Percentiles rank a stretch among this genome's conserved stretches.
These are phyloP conservation scores for Myotisia sp. DNA, from an alignment of 2,329 filamentous ascomycete species.

Conservation along the genomic window DNA sequence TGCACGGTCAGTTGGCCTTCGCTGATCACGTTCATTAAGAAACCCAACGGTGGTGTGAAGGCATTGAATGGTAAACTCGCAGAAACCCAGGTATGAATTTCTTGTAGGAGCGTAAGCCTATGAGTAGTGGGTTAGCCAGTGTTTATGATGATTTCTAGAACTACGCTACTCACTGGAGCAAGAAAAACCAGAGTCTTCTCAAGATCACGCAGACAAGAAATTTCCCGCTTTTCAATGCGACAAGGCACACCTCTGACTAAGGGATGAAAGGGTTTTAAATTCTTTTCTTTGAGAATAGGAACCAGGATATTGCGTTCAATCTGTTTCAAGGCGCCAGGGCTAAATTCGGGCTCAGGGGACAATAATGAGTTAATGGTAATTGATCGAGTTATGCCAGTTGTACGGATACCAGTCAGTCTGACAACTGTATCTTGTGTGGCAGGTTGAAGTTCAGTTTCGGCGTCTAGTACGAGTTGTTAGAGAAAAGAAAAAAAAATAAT, in stretches of 20 bases:
- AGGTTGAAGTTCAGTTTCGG: slow-evolving; percentile 7
- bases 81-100: slow-evolving; percentile 71
- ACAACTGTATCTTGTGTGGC: neutral
- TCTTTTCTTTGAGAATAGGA: slow-evolving; percentile 59
- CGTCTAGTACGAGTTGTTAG: too few relatives aligned
- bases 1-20: slow-evolving; percentile 67
- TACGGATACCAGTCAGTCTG: neutral
- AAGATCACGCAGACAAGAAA: slow-evolving; percentile 80
- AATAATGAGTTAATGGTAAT: slow-evolving; percentile 35
- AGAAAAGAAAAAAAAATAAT: too few relatives aligned
- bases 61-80: slow-evolving; percentile 76
- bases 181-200: slow-evolving; percentile 87
- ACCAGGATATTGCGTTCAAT: slow-evolving; percentile 67
- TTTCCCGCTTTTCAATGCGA: slow-evolving; percentile 69
- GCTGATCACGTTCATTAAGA: slow-evolving; percentile 74
- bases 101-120: slow-evolving; percentile 49
- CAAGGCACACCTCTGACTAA: slow-evolving; percentile 64
- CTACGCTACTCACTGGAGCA: slow-evolving; percentile 71
- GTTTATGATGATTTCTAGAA: neutral
- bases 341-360: slow-evolving; percentile 46
- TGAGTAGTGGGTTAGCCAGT: slow-evolving; percentile 26
- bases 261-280: slow-evolving; percentile 65
- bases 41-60: slow-evolving; percentile 79
- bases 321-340: slow-evolving; percentile 55
- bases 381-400: slow-evolving; percentile 47